Base-by-base conservation (phyloP, 805 yeast genomes). In the Soucietia sequanensis region DNA sequence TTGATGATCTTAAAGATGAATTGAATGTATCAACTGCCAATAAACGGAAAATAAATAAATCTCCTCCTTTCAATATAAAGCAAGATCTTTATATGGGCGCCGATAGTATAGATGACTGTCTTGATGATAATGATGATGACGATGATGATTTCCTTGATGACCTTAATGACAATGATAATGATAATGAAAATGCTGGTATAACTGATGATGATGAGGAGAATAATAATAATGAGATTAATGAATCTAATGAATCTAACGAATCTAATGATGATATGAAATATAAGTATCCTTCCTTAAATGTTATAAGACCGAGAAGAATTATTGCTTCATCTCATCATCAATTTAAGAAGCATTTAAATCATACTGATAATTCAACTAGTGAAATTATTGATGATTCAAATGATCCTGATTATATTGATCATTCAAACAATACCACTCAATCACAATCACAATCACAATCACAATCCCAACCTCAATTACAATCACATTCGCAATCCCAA, bases 61-160 rank as follows among this genome's bases (percentile, higher is more conserved):
- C 68, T 13, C 72, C 72, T 8, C 70, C 70, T 1, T 65, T 66
- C 47, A 64, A 64, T 39, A 53, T 63, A 32, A 64, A 65, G 35
- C 55, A 56, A 18, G 60, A 54, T 41, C 35, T 43, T n/a, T 47
- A 45, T 21, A 35, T 37, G 16, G 50, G 40, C 6, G 53, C 47
- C 21, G 49, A 51, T n/a, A 29, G 30, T 12, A 46, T 52, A n/a
- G 62, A 56, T 27, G 49, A 43, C 20, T 43, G 34, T 27, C 31
- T 44, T n/a, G 35, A 30, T 33, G 32, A 22, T 12, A 23, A 27
- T 19, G 39, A 27, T 4, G 41, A 27, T 13, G 47, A 41, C 6
- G 32, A 31, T 3, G 27, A 31, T n/a, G 54, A 44, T 12, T 33
- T 32, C 5, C 43, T 38, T 15, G 42, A 38, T 8, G 52, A 42